phyloP scores from a whole-genome alignment of 768 basidiomycete genomes.

The Naganishia antarctica region DNA sequence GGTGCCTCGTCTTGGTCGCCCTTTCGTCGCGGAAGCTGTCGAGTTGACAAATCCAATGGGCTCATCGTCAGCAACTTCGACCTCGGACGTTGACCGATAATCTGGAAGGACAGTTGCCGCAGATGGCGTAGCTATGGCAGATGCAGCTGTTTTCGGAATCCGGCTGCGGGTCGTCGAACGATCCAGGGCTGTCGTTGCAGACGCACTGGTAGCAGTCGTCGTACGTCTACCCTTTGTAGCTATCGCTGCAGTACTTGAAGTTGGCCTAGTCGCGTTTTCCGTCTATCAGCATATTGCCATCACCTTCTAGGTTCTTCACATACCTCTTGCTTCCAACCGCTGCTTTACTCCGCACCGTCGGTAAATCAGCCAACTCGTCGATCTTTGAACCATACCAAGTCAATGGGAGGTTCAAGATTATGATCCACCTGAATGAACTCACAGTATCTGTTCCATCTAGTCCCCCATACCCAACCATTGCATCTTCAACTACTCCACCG shows the following conservation, averaged over 20 bases:
- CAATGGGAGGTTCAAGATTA: too few species aligned
- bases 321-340: slow-evolving; percentile 11
- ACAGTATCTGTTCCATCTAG: neutral
- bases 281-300: neutral
- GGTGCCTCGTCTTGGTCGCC: neutral
- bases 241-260: neutral
- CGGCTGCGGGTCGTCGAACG: slow-evolving; percentile 1
- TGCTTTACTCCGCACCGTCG: slow-evolving; percentile 11
- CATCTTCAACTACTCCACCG: neutral
- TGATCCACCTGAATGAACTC: neutral
- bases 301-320: neutral
- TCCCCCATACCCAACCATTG: neutral
- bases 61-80: slow-evolving; percentile 8
- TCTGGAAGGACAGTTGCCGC: neutral
- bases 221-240: neutral
- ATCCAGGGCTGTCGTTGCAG: neutral
- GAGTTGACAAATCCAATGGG: neutral
- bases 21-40: neutral
- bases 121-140: neutral
- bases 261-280: neutral
- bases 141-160: slow-evolving; percentile 5
- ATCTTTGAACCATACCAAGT: too few species aligned
- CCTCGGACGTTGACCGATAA: neutral
- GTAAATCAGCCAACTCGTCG: slow-evolving; percentile 3
- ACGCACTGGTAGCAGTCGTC: neutral